Evolutionary conservation across 1,139 yeast species (phyloP).

Genomic region (Waltiozyma sp.): DNA sequence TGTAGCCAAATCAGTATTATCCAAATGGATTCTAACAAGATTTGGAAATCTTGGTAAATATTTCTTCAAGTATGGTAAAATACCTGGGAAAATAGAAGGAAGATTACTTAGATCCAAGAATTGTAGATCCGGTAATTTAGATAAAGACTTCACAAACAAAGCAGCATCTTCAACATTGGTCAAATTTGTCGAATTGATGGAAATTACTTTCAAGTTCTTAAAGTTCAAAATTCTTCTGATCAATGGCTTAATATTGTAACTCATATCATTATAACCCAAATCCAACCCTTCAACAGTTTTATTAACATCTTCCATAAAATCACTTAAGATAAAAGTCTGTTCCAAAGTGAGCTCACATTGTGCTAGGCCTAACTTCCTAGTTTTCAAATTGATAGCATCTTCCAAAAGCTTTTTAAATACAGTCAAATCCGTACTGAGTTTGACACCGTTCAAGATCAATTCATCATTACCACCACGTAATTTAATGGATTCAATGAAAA

Average conservation of each 20-base stretch:
- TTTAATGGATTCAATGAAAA: slow-evolving; percentile 49
- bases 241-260: slow-evolving; percentile 36
- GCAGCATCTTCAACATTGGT: slow-evolving; percentile 42
- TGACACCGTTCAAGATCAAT: slow-evolving; percentile 72
- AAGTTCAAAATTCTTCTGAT: slow-evolving; percentile 20
- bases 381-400: slow-evolving; percentile 40
- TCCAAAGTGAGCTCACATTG: slow-evolving; percentile 48
- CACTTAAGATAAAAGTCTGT: slow-evolving; percentile 44
- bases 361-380: slow-evolving; percentile 72
- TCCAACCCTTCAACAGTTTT: slow-evolving; percentile 71
- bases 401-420: slow-evolving; percentile 40
- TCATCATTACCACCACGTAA: slow-evolving; percentile 72
- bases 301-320: slow-evolving; percentile 47
- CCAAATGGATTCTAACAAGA: slow-evolving; percentile 68
- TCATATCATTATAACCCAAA: slow-evolving; percentile 70
- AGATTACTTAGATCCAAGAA: slow-evolving; percentile 71
- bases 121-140: slow-evolving; percentile 45
- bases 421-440: slow-evolving; percentile 29
- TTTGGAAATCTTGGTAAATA: slow-evolving; percentile 55
- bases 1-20: slow-evolving; percentile 53
- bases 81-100: slow-evolving; percentile 63
- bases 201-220: slow-evolving; percentile 37
- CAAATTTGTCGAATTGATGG: slow-evolving; percentile 60
- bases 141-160: slow-evolving; percentile 38
- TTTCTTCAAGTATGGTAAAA: slow-evolving; percentile 49